Percentiles rank a stretch among this genome's conserved stretches.
phyloP scores from a whole-genome alignment of 176 grass and related monocot genomes.

The Dactylis glomerata region DNA sequence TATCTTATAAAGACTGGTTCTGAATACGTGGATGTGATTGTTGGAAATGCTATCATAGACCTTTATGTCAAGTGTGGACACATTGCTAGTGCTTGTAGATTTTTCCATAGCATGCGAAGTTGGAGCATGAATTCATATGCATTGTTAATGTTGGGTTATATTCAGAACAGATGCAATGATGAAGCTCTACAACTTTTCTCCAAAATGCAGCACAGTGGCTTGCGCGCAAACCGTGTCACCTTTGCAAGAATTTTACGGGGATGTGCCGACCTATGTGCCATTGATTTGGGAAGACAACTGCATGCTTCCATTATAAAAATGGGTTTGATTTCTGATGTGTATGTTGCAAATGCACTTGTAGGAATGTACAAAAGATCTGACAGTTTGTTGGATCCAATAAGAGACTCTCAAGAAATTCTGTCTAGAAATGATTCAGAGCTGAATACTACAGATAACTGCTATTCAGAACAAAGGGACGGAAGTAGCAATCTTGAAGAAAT shows the following conservation, averaged over 20 bases:
- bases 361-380: constrained; percentile 76
- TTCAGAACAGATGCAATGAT: constrained; percentile 70
- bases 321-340: constrained; percentile 87
- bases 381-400: constrained; percentile 18
- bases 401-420: constrained; percentile 25
- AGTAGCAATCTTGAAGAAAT: constrained; percentile 45
- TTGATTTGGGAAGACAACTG: constrained; percentile 84
- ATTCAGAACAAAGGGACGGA: constrained; percentile 31
- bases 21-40: constrained; percentile 56
- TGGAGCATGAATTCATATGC: constrained; percentile 82
- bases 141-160: constrained; percentile 69
- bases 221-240: constrained; percentile 58
- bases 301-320: constrained; percentile 92
- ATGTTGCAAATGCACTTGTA: constrained; percentile 74
- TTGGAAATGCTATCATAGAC: constrained; percentile 82
- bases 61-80: constrained; percentile 82
- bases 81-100: constrained; percentile 70
- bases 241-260: constrained; percentile 78
- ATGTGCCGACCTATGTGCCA: constrained; percentile 61
- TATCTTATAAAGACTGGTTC: constrained; percentile 68
- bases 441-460: constrained; percentile 6
- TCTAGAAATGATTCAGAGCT: constrained; percentile 9
- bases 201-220: constrained; percentile 81
- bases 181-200: constrained; percentile 69
- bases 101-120: constrained; percentile 75